These are phyloP conservation scores for Jaltomata sinuosa DNA, from an alignment of 257 asterid genomes.

Conservation along the genomic window DNA sequence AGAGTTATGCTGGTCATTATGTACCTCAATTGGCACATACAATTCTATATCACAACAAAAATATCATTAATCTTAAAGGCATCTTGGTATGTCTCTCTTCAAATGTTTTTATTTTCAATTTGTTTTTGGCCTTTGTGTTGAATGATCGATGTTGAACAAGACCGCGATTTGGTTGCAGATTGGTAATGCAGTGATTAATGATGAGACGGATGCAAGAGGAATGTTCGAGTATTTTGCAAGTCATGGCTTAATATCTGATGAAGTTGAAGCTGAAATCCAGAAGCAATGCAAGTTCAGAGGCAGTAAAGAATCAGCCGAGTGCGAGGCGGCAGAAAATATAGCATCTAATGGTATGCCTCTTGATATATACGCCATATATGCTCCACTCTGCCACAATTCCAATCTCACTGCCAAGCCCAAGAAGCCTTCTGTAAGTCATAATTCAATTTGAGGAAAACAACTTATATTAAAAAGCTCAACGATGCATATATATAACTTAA, in stretches of 20 bases:
- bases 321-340: slow-evolving; percentile 14
- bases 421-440: slow-evolving; percentile 31
- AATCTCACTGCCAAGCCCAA: slow-evolving; percentile 45
- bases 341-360: slow-evolving; percentile 3
- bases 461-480: no score
- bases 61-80: slow-evolving; percentile 62
- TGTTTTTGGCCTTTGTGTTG: background rate
- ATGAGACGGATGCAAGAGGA: slow-evolving; percentile 49
- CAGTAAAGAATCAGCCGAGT: slow-evolving; percentile 8
- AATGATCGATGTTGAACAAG: background rate
- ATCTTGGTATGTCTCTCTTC: slow-evolving; percentile 39
- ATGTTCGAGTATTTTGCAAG: slow-evolving; percentile 50
- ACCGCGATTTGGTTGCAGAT: slow-evolving; percentile 22
- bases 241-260: slow-evolving; percentile 58
- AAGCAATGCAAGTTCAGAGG: slow-evolving; percentile 37
- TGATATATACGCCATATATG: slow-evolving; percentile 55
- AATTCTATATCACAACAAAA: slow-evolving; percentile 38
- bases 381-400: slow-evolving; percentile 38
- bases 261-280: slow-evolving; percentile 9
- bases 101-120: no score
- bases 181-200: slow-evolving; percentile 72
- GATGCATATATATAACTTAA: no score
- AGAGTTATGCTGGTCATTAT: slow-evolving; percentile 76
- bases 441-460: background rate
- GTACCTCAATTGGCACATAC: slow-evolving; percentile 68